Base-by-base conservation (phyloP, 106 monocot species). In the Platanthera guangdongensis region DNA sequence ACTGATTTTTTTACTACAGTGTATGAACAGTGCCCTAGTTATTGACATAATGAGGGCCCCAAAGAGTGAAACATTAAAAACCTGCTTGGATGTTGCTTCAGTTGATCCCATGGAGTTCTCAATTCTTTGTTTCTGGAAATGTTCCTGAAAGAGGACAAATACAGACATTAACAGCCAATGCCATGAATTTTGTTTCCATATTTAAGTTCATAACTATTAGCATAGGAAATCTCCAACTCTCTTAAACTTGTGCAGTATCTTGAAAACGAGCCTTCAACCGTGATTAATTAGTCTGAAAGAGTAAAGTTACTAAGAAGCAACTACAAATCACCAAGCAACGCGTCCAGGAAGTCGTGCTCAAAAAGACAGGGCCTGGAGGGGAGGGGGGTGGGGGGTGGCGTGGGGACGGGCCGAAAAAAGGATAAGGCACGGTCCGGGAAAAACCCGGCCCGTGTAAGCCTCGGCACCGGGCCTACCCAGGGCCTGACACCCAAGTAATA, bases 101-200 rank as follows among this genome's bases (percentile, higher is more conserved):
- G 93, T 87, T 54, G 95, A 88, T 76, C 85, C 83, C 95, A 96
- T 93, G 13, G 93, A 87, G 74, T 85, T 86, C 71, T 90, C 93
- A 73, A 96, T 91, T 83, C 93, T 87, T 75, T 83, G 90, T 70
- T 89, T 96, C 72, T 90, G 93, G 74, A 96, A 96, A 84, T 96
- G 89, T 78, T 96, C 95, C 95, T 96, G 82, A 62, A 52, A 59
- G 59, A 53, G 70, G 3, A 70, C 16, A 80, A 79, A 77, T 68
- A 28, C 62, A 16, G 78, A 63, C 47, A 47, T 51, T 45, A 57
- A 28, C 49, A 48, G 39, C 52, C n/a, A 60, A 8, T 18, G 51
- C 28, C 32, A 65, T 65, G 12, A 25, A 25, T 25, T 25, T 25
- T 25, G 25, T 25, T 25, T 25, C 25, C 25, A 25, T 25, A 25